These are phyloP conservation scores for Diaporthe sp. DNA, from an alignment of 2,329 filamentous ascomycete genomes.

Conservation along the genomic window DNA sequence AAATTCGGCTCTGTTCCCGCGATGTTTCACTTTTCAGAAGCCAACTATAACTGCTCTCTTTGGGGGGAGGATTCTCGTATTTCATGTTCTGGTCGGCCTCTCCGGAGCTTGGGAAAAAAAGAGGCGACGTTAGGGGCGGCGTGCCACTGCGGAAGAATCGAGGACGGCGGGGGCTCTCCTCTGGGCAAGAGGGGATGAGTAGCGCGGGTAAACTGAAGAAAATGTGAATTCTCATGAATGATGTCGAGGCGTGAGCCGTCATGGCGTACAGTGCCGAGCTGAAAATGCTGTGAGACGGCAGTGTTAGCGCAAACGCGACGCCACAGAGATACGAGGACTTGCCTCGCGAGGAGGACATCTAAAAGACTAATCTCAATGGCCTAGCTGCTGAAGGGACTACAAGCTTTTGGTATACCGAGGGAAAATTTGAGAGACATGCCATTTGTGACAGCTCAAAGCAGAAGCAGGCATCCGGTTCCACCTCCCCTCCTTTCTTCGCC, in stretches of 20 bases:
- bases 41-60: not conserved
- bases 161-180: not conserved
- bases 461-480: conserved; percentile 24
- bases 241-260: conserved; percentile 15
- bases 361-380: not conserved
- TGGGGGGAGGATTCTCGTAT: not conserved
- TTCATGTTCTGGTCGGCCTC: not conserved
- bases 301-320: conserved; percentile 5
- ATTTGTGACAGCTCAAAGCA: conserved; percentile 25
- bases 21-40: not conserved
- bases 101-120: not conserved
- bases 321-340: conserved; percentile 19
- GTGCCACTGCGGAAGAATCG: not conserved
- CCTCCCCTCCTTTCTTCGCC: not conserved
- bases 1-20: not conserved
- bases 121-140: not conserved
- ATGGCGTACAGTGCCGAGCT: conserved; percentile 24
- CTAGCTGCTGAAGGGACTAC: not conserved
- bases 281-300: conserved; percentile 23
- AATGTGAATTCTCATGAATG: conserved; percentile 26
- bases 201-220: not conserved
- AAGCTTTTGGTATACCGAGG: not conserved
- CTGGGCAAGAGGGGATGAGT: not conserved
- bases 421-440: not conserved
- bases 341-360: not conserved